Conservation (phyloP, 73 alveolate genomes). For the Diophrys appendiculata region DNA sequence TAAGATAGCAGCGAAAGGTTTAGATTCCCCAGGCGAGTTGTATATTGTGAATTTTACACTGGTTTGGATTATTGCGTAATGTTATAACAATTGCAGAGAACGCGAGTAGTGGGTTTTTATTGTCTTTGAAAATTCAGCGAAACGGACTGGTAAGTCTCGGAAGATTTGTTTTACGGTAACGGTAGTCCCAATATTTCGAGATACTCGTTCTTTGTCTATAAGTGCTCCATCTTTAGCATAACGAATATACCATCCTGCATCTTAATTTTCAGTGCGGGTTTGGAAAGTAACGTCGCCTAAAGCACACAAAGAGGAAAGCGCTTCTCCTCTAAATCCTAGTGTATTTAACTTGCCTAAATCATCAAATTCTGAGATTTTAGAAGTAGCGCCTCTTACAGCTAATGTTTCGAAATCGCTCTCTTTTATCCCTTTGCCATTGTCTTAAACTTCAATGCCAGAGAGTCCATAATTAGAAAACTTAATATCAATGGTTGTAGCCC, state of each 20-base stretch:
- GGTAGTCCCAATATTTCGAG: conserved; percentile 79
- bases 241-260: conserved; percentile 36
- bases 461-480: conserved; percentile 65
- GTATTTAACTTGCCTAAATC: conserved; percentile 82
- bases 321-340: conserved; percentile 97
- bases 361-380: conserved; percentile 80
- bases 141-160: conserved; percentile 79
- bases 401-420: conserved; percentile 75
- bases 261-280: conserved; percentile 76
- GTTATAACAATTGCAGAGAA: conserved; percentile 48
- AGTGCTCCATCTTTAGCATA: conserved; percentile 48
- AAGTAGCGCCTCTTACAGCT: conserved; percentile 89
- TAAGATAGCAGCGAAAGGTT: conserved; percentile 26
- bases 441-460: conserved; percentile 78
- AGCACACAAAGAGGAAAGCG: conserved; percentile 87
- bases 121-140: conserved; percentile 61
- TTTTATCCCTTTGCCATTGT: conserved; percentile 94
- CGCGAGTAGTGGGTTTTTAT: conserved; percentile 60
- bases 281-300: conserved; percentile 78
- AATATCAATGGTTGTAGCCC: conserved; percentile 54
- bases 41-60: conserved; percentile 37
- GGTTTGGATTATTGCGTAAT: conserved; percentile 69
- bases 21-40: conserved; percentile 30
- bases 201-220: conserved; percentile 34
- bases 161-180: conserved; percentile 72